Conservation (phyloP, 2,329 filamentous ascomycete species). For the Diaporthe velutina region DNA sequence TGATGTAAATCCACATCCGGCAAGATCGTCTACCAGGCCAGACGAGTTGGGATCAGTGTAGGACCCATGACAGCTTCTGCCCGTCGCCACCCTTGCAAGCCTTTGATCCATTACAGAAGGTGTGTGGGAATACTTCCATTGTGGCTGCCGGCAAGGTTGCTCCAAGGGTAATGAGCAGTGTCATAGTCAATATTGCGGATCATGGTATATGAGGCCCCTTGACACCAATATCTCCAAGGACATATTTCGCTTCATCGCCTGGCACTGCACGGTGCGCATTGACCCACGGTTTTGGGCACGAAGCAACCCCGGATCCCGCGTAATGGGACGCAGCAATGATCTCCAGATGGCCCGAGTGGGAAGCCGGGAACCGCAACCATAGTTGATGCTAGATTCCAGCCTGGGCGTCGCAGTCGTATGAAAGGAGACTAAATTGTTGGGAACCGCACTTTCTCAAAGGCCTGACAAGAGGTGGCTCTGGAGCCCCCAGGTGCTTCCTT, state of each 20-base stretch:
- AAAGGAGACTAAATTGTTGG: conserved; percentile 4
- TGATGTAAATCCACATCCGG: conserved; percentile 25
- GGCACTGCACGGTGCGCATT: conserved; percentile 10
- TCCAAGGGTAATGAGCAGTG: neutral
- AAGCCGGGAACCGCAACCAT: neutral
- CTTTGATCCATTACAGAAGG: conserved; percentile 6
- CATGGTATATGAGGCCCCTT: conserved; percentile 7
- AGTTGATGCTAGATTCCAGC: conserved; percentile 5
- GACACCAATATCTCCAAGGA: neutral
- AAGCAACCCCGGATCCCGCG: conserved; percentile 25
- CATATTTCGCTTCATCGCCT: conserved; percentile 21
- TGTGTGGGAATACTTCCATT: neutral
- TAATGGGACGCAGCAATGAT: conserved; percentile 23
- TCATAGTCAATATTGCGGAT: neutral
- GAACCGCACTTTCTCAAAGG: neutral
- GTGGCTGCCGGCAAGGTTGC: neutral
- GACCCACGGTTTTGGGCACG: conserved; percentile 17
- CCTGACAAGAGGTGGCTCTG: conserved; percentile 9
- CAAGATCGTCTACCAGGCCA: conserved; percentile 24
- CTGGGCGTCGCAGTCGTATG: conserved; percentile 4
- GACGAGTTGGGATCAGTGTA: conserved; percentile 19
- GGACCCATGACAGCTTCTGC: conserved; percentile 24
- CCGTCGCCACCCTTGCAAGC: conserved; percentile 28
- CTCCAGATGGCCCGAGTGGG: conserved; percentile 26
- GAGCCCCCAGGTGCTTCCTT: conserved; percentile 27